Evolutionary conservation across 106 monocot species (phyloP), one percentile per base, ranked within the genome.

Genomic region (Platanthera guangdongensis): DNA sequence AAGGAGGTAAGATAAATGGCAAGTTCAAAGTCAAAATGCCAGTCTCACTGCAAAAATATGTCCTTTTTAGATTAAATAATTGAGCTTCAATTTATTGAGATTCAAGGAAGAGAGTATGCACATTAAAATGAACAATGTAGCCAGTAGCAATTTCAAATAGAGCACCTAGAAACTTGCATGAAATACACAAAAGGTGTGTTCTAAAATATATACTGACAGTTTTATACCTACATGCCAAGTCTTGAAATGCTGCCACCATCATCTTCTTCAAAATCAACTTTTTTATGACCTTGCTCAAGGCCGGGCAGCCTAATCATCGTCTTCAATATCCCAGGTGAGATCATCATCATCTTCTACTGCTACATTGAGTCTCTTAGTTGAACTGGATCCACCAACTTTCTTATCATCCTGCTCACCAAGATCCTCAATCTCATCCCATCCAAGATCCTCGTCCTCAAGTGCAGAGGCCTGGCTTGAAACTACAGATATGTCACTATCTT

Each of bases 381-480:
- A 77, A 78, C 63, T 76, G 0, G 86, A 78, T 68, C 7, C 68
- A 16, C 14, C 30, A 1, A 60, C 60, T 62, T 87, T 94, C 79
- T 86, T 95, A 9, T 94, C 92, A 52, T 92, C 94, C 50, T 83
- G 76, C 52, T 92, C 94, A 3, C 90, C 92, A 21, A 94, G 79
- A 88, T 94, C 94, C 76, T 94, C 99, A 73, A 99, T 94, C 52
- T 92, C 94, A 86, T 95, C 92, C 95, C 95, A 99, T 10, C 81
- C 94, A 72, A 94, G 79, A 71, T 99, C 97, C 62, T 94, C 99
- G 51, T 94, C 97, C 74, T 92, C 90, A 7, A 70, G 83, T 60
- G 81, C 71, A 55, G 90, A 90, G 49, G 82, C 82, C 80, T 92
- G 88, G 53, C 57, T 88, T 13, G 94, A 99, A 4, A 90, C 75